These are phyloP conservation scores for Vickermania spadyakhi DNA, from an alignment of 208 protist genomes.

Conservation along the genomic window DNA sequence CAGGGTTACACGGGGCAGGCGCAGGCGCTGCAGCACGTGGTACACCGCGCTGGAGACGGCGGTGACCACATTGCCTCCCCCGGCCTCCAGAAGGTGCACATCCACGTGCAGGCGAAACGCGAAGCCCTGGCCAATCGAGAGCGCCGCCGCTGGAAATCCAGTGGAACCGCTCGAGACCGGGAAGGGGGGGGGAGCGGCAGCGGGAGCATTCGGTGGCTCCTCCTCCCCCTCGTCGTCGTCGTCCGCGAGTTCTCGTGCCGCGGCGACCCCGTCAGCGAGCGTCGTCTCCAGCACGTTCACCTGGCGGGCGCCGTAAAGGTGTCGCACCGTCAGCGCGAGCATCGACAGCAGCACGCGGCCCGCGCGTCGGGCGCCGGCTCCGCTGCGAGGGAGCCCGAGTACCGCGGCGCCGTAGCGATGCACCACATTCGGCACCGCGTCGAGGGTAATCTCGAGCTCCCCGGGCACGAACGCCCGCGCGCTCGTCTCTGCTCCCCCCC, in stretches of 20 bases:
- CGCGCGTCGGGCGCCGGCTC: neutral
- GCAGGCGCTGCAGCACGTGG: constrained; percentile 36
- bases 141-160: constrained; percentile 40
- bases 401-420: constrained; percentile 49
- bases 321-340: constrained; percentile 37
- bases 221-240: neutral
- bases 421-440: constrained; percentile 51
- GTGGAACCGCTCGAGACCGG: neutral
- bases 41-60: constrained; percentile 51
- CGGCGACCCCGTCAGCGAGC: constrained; percentile 41
- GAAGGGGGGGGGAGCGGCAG: too few species aligned
- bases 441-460: constrained; percentile 54
- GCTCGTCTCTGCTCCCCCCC: constrained; percentile 3
- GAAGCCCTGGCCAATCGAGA: constrained; percentile 71
- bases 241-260: constrained; percentile 15
- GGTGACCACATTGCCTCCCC: constrained; percentile 48
- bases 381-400: constrained; percentile 19
- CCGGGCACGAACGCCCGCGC: constrained; percentile 15
- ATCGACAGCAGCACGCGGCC: constrained; percentile 43
- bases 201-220: neutral
- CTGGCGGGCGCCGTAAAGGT: constrained; percentile 52
- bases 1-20: constrained; percentile 53
- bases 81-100: constrained; percentile 57
- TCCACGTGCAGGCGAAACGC: constrained; percentile 76
- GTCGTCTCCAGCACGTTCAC: constrained; percentile 41